Evolutionary conservation across 305 asterid species (phyloP), one percentile per base, ranked within the genome.

Genomic region (Solanum hybrid): DNA sequence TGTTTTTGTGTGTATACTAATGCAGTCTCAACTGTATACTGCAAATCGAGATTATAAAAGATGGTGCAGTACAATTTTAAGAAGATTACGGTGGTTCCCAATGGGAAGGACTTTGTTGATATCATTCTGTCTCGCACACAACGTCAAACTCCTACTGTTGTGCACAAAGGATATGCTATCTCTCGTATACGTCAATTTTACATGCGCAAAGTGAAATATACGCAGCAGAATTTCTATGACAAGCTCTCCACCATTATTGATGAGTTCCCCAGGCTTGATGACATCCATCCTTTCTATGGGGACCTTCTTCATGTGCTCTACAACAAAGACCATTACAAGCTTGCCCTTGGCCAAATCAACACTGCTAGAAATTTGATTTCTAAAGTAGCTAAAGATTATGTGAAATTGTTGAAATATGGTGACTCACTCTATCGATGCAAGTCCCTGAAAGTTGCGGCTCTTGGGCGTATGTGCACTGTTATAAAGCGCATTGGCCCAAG

Each of bases 21-120:
- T 51, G 5, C 35, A 87, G 83, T 80, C 11, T 78, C 51, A 0
- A 33, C 29, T 1, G 0, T 79, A 11, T 36, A 35, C 22, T 80
- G 39, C 76, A 78, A 33, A 86, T 83, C 71, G 39, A 75, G 89
- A 87, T 82, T 33, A 24, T 90, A 85, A 92, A 90, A 87, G 82
- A 96, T 97, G 99, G 99, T 97, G 95, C 98, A 96, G 91, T 97
- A 97, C 93, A 97, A 97, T 89, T 97, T 97, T 93, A 97, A 97
- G 92, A 96, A 93, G 96, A 96, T 97, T 11, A 97, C 99, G 0
- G 96, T 96, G 33, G 98, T 96, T 29, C 98, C 99, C 16, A 92
- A 92, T 5, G 99, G 99, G 91, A 97, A 96, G 93, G 99, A 95
- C 89, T 97, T 97, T 64, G 91, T 97, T 0, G 99, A 97, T 91